Evolutionary conservation across 2,329 filamentous ascomycete genomes (phyloP).

Genomic region (Aureobasidium zeae): DNA sequence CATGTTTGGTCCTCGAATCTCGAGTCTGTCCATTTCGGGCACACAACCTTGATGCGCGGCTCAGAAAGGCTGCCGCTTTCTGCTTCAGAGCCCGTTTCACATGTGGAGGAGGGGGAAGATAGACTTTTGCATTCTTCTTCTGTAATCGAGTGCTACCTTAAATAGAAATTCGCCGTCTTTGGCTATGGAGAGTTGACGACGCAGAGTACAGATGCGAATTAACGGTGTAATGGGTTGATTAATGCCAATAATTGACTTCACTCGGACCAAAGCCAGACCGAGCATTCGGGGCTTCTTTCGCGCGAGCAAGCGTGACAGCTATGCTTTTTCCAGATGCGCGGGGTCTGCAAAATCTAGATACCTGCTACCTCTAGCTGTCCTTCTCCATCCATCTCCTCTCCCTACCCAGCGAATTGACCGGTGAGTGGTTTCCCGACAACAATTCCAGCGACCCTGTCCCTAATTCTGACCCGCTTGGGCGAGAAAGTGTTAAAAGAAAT

Average conservation of each 20-base stretch:
- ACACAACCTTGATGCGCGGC: background rate
- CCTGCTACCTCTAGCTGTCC: too few relatives aligned
- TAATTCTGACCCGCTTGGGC: too few relatives aligned
- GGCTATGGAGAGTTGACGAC: too few relatives aligned
- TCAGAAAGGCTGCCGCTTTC: slow-evolving; percentile 10
- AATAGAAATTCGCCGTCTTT: background rate
- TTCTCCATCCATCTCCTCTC: background rate
- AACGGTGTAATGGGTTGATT: too few relatives aligned
- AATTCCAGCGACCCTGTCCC: too few relatives aligned
- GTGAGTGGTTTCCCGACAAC: too few relatives aligned
- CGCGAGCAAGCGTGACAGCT: slow-evolving; percentile 12
- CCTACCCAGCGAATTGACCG: too few relatives aligned
- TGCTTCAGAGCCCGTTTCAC: slow-evolving; percentile 9
- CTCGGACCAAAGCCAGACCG: slow-evolving; percentile 12
- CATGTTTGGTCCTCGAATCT: background rate
- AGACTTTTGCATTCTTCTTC: slow-evolving; percentile 5
- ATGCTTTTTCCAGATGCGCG: slow-evolving; percentile 11
- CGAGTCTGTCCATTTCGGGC: background rate
- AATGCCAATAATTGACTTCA: too few relatives aligned
- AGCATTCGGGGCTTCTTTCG: slow-evolving; percentile 11
- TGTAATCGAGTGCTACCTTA: background rate
- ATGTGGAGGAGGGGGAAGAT: slow-evolving; percentile 11
- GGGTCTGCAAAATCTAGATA: slow-evolving; percentile 5
- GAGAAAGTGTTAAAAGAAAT: too few relatives aligned
- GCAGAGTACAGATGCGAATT: too few relatives aligned